phyloP scores from a whole-genome alignment of 495 filamentous ascomycete species.

The Penicillium malachiteum region DNA sequence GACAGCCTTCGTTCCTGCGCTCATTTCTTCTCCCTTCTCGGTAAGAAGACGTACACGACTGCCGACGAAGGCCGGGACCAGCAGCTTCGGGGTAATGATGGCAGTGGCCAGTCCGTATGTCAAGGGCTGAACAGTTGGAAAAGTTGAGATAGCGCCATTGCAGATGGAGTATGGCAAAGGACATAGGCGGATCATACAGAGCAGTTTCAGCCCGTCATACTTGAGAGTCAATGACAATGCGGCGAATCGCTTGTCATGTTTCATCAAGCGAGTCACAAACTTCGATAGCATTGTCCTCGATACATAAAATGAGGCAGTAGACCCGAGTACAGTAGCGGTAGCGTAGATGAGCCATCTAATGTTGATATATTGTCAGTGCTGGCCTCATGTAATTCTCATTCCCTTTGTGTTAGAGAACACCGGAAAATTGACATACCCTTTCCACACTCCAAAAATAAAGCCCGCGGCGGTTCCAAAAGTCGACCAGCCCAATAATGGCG shows the following conservation, averaged over 20 bases:
- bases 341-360: slow-evolving; percentile 77
- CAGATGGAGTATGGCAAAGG: slow-evolving; percentile 92
- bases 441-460: slow-evolving; percentile 91
- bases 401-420: too few species aligned
- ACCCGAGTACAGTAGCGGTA: slow-evolving; percentile 73
- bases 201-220: slow-evolving; percentile 82
- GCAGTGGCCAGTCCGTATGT: slow-evolving; percentile 81
- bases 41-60: slow-evolving; percentile 62
- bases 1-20: slow-evolving; percentile 54
- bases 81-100: slow-evolving; percentile 72
- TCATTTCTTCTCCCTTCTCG: slow-evolving; percentile 65
- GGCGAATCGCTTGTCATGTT: slow-evolving; percentile 74
- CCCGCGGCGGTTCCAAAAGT: slow-evolving; percentile 82
- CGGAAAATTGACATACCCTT: slow-evolving; percentile 54
- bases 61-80: slow-evolving; percentile 93
- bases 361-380: slow-evolving; percentile 7
- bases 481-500: slow-evolving; percentile 88
- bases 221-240: slow-evolving; percentile 66
- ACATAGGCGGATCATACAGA: slow-evolving; percentile 91
- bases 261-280: slow-evolving; percentile 78
- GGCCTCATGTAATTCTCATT: too few species aligned
- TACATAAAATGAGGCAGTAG: slow-evolving; percentile 72
- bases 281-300: slow-evolving; percentile 72
- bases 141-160: slow-evolving; percentile 91
- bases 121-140: slow-evolving; percentile 77